These are phyloP conservation scores for Liriodendron chinense DNA, from an alignment of 164 flowering plant genomes.

Conservation along the genomic window DNA sequence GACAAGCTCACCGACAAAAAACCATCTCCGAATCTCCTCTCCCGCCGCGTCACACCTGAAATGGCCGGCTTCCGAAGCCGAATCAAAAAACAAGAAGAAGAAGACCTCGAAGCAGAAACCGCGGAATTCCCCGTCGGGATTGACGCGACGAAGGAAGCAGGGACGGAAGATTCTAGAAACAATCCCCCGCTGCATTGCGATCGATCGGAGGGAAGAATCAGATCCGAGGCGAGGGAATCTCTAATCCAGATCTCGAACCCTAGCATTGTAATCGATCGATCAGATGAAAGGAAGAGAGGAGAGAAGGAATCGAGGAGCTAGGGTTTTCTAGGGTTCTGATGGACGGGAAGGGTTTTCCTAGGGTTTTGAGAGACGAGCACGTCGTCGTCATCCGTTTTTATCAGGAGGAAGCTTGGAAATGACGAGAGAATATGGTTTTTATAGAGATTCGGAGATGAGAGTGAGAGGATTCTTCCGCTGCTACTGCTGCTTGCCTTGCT, in stretches of 20 bases:
- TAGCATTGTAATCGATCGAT: slow-evolving; percentile 25
- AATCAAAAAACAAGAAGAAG: not conserved
- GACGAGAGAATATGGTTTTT: slow-evolving; percentile 26
- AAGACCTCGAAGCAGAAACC: slow-evolving; percentile 4
- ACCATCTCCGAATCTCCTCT: slow-evolving; percentile 9
- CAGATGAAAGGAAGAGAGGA: not conserved
- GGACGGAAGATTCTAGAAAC: slow-evolving; percentile 50
- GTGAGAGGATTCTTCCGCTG: slow-evolving; percentile 2
- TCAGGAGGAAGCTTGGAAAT: slow-evolving; percentile 21
- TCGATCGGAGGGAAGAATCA: not conserved
- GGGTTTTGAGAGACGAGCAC: not conserved
- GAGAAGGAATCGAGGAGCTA: not conserved
- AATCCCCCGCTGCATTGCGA: slow-evolving; percentile 35
- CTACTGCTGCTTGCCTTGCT: slow-evolving; percentile 12
- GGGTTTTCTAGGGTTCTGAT: slow-evolving; percentile 5
- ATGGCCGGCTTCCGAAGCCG: slow-evolving; percentile 12
- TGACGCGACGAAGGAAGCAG: slow-evolving; percentile 41
- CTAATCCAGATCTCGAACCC: slow-evolving; percentile 24
- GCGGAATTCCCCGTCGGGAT: slow-evolving; percentile 16
- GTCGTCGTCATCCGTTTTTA: slow-evolving; percentile 8
- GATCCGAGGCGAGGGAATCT: slow-evolving; percentile 11
- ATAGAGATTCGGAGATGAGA: not conserved
- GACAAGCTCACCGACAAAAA: slow-evolving; percentile 61
- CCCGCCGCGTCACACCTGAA: slow-evolving; percentile 17
- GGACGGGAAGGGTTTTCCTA: not conserved